Percentiles rank a stretch among this genome's conserved stretches.
phyloP scores from a whole-genome alignment of 148 eudicot species.

The Camellia granthamiana region DNA sequence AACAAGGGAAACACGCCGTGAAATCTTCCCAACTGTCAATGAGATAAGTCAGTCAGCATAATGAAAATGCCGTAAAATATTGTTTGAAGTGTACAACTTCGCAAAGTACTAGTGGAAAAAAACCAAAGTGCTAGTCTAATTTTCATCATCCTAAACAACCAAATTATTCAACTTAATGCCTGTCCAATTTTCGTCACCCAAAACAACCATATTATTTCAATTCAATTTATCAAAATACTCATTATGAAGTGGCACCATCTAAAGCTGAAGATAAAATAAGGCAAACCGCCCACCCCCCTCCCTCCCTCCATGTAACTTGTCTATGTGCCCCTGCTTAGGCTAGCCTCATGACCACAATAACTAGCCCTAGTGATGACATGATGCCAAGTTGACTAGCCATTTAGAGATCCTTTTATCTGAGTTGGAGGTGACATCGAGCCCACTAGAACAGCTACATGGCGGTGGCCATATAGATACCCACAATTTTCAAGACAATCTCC shows the following conservation, averaged over 20 bases:
- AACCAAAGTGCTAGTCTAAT: background rate
- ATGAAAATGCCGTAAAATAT: background rate
- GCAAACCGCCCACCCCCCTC: no score
- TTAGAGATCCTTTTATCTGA: no score
- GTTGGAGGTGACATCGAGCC: no score
- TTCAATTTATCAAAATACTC: background rate
- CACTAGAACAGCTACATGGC: no score
- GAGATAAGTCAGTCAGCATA: background rate
- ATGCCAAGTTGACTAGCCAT: no score
- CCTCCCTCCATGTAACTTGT: no score
- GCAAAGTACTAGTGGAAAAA: background rate
- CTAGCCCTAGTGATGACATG: no score
- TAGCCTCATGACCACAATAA: no score
- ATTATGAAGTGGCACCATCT: background rate
- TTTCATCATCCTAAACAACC: background rate
- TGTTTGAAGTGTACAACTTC: background rate
- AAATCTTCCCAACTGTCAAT: slow-evolving; percentile 70
- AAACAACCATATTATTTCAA: background rate
- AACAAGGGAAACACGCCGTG: slow-evolving; percentile 69
- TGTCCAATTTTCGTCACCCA: background rate
- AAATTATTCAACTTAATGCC: background rate
- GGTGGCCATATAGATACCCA: no score
- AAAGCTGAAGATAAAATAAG: no score
- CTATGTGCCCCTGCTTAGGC: no score
- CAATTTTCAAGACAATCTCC: no score